Evolutionary conservation across 768 basidiomycete genomes (phyloP), one percentile per base, ranked within the genome.

Genomic region (Pleurotus djamor): DNA sequence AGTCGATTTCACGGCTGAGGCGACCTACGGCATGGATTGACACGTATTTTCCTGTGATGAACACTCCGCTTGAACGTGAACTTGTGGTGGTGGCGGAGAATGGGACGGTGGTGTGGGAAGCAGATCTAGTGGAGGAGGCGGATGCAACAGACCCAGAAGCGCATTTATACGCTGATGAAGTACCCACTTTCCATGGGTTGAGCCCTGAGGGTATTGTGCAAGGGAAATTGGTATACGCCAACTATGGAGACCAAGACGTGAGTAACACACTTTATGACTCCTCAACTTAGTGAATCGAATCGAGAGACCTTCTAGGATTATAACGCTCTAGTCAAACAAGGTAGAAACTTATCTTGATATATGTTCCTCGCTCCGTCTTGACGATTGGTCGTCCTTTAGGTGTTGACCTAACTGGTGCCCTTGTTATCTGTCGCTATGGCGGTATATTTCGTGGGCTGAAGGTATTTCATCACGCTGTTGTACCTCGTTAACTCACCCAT

Each of bases 11-110:
- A 13, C 67, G 71, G 57, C 72, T 75, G 35, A 66, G 62, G 38
- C 63, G 69, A 13, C 80, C 83, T 1, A 70, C 65, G 9, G 86
- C 82, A 58, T 89, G 87, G 87, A 84, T 89, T 60, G 83, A 83
- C 58, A 77, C 77, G 37, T 93, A 93, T 73, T 92, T 87, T 71
- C 89, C 91, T 12, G 74, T 88, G 35, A 76, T 92, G 75, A 90
- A 91, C 72, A 82, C 77, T 4, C 88, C 89, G 14, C 72, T 89
- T 32, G 77, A 83, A 44, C 74, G 81, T 38, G 77, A 79, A 55
- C 71, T 90, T 16, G 78, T 85, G 54, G 79, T 88, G 17, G 64
- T 87, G 28, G 80, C 76, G 48, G 79, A 79, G 5, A 78, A 82
- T 43, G 83, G 81, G 13, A 68, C 72, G 4, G 70, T 77, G 2